Evolutionary conservation across 1,284 basidiomycete genomes (phyloP), one percentile per base, ranked within the genome.

Genomic region (Cryptococcus depauperatus): DNA sequence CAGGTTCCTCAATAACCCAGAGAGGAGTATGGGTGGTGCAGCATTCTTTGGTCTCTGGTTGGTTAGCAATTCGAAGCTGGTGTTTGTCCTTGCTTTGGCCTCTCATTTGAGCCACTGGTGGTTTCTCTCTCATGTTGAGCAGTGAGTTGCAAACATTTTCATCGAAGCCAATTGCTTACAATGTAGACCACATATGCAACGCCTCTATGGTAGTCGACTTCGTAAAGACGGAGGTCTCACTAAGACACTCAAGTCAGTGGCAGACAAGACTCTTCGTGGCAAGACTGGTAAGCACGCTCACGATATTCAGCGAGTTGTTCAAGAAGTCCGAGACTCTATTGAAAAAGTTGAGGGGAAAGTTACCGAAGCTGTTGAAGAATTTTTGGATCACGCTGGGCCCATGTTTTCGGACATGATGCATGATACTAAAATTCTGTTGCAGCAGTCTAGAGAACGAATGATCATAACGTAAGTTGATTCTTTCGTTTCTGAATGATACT

Each of bases 291-390:
- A 76, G 47, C 83, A 85, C 71, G 83, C 78, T 5, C 81, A 83
- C 3, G 81, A 87, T 63, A 75, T 91, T 50, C 77, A 77, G 64
- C 76, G 84, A 43, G 85, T 90, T 19, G 85, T 89, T 7, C 79
- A 80, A 55, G 91, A 95, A 66, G 86, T 97, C 44, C 85, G 84
- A 57, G 91, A 88, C 7, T 92, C 85, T 0, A 82, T 98, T 60
- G 90, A 92, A 56, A 92, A 91, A 71, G 92, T 95, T 19, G 89
- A 89, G 55, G 87, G 88, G 52, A 89, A 93, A 64, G 89, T 92
- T 3, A 81, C 84, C 0, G 85, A 85, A 43, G 87, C 78, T 8
- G 81, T 98, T 8, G 92, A 96, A 64, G 90, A 95, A 43, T 91
- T 97, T 66, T 73, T 97, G 54, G 82, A 83, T 1, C 85, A 83